Base-by-base conservation (phyloP, 2,329 filamentous ascomycete genomes). In the Fusarium sp. region DNA sequence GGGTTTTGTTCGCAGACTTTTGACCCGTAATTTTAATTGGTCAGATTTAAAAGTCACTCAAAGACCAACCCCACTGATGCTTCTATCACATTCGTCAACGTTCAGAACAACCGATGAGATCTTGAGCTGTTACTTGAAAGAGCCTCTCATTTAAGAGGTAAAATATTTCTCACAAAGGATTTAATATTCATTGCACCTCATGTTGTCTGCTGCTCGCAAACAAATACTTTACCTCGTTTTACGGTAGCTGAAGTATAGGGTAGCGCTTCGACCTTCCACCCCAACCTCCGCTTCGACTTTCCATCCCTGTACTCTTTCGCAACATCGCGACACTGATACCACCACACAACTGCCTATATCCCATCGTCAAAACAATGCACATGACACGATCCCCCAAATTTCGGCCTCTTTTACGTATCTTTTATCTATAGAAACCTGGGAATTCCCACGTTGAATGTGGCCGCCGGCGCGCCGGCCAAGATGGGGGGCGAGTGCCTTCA, bases 181-280 rank as follows among this genome's bases (percentile, higher is more conserved):
- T 45, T 7, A 27, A 52, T 13, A 29, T 13, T 22, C 40, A 3
- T 27, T 50, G 6, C 9, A 29, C 5, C 14, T 25, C 4, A 25
- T 0, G 13, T 6, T 7, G 7, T 16, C 20, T 25, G 8, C 11
- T 4, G 6, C 2, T 14, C 0, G 8, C 20, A 47, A 6, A 10
- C 4, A 40, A 5, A n/a, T n/a, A n/a, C n/a, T n/a, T n/a, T n/a
- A n/a, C n/a, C n/a, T n/a, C n/a, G n/a, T n/a, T n/a, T n/a, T n/a
- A n/a, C n/a, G n/a, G n/a, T n/a, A n/a, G n/a, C n/a, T n/a, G n/a
- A n/a, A n/a, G n/a, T 40, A 40, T 40, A 58, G 56, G 56, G 35
- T 58, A 58, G 56, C 56, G 56, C 22, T 27, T 58, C 56, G 56
- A 38, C 14, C 56, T 58, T 58, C 56, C 56, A 22, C 35, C 56